phyloP scores from a whole-genome alignment of 2,329 filamentous ascomycete genomes.

The Fusarium albidum region DNA sequence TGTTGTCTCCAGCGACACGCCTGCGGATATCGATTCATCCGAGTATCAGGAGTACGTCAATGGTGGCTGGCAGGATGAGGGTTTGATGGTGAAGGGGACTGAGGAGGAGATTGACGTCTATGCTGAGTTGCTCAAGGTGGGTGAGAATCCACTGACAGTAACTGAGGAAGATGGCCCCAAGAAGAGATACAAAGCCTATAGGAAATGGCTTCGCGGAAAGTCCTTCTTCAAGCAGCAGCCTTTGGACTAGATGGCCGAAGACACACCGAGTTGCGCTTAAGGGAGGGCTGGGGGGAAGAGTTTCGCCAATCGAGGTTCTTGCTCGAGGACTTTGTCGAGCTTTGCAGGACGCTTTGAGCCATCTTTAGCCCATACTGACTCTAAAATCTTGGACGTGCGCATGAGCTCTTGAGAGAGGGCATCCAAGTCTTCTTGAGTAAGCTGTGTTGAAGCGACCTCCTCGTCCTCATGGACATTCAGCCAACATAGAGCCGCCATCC shows the following conservation, averaged over 20 bases:
- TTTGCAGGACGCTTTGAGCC: conserved; percentile 12
- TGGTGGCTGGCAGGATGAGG: conserved; percentile 70
- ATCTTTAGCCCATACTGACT: conserved; percentile 34
- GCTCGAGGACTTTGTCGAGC: conserved; percentile 32
- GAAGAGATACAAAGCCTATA: conserved; percentile 96
- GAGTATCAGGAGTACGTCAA: conserved; percentile 86
- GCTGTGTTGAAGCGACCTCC: conserved; percentile 26
- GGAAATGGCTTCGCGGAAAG: conserved; percentile 94
- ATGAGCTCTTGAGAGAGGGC: conserved; percentile 26
- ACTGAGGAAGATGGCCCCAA: conserved; percentile 85
- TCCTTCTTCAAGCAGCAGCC: conserved; percentile 94
- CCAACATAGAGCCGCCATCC: conserved; percentile 70
- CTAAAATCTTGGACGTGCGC: conserved; percentile 32
- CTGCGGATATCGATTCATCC: conserved; percentile 63
- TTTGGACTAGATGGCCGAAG: conserved; percentile 54
- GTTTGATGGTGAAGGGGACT: conserved; percentile 60
- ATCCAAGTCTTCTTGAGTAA: neutral
- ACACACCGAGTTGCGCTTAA: neutral
- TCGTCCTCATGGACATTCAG: conserved; percentile 60
- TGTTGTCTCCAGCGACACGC: conserved; percentile 74
- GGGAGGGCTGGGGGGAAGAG: conserved; percentile 29
- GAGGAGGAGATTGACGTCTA: conserved; percentile 66
- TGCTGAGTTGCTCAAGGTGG: conserved; percentile 76
- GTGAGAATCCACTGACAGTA: conserved; percentile 86
- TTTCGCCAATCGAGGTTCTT: conserved; percentile 43